Conservation (phyloP, 768 basidiomycete genomes). For the Gloeostereum incarnatum region DNA sequence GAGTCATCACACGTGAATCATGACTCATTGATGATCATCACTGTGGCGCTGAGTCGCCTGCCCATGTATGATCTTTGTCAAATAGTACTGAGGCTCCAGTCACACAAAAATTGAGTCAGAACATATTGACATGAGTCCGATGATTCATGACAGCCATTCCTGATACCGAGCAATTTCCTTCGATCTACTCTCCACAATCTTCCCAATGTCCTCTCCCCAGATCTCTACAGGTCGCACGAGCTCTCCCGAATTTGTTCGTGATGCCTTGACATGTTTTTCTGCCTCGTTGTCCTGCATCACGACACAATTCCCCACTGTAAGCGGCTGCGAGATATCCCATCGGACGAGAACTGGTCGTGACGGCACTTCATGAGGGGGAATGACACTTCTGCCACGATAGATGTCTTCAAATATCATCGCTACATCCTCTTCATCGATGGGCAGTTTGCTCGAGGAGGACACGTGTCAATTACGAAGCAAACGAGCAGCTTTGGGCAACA, state of each 20-base stretch:
- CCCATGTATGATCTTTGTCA: too few species aligned
- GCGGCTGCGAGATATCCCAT: slow-evolving; percentile 63
- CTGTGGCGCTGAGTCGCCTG: too few species aligned
- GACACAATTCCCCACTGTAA: slow-evolving; percentile 77
- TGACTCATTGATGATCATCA: too few species aligned
- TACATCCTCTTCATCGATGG: slow-evolving; percentile 79
- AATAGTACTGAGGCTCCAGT: too few species aligned
- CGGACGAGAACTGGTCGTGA: slow-evolving; percentile 65
- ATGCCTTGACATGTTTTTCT: slow-evolving; percentile 49
- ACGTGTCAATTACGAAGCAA: background rate
- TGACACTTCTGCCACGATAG: slow-evolving; percentile 63
- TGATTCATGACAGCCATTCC: too few species aligned
- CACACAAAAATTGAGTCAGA: too few species aligned
- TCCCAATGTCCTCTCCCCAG: slow-evolving; percentile 61
- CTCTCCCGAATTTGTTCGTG: slow-evolving; percentile 16
- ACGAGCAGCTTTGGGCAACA: slow-evolving; percentile 15
- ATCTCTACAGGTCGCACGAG: slow-evolving; percentile 37
- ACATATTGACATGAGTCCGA: too few species aligned
- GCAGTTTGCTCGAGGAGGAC: slow-evolving; percentile 43
- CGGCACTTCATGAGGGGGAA: slow-evolving; percentile 74
- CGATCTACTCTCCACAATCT: slow-evolving; percentile 45
- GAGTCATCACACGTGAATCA: too few species aligned
- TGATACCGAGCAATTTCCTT: slow-evolving; percentile 49
- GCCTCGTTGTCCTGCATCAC: slow-evolving; percentile 75
- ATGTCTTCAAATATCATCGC: slow-evolving; percentile 84